Base-by-base conservation (phyloP, 805 yeast genomes). In the Debaryomyces tyrocola region DNA sequence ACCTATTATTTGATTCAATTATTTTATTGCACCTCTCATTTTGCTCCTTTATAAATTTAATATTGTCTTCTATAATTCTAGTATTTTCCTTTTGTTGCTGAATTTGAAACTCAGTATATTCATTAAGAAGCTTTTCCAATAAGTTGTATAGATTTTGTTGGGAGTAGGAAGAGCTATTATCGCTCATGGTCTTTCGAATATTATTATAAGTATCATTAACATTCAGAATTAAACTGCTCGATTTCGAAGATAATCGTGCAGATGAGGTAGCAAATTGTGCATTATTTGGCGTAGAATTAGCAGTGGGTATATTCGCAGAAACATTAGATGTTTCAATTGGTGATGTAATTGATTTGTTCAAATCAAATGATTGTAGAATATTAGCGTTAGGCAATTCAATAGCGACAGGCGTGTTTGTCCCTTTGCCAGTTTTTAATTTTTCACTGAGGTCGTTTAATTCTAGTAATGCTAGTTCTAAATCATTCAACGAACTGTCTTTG, bases 311-410 rank as follows among this genome's bases (percentile, higher is more conserved):
- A 12, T 12, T 14, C n/a, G 33, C 9, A 9, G 18, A 8, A 11
- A 12, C 20, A 35, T 20, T 6, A 3, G 24, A 17, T 4, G 38
- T 17, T 17, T 18, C 24, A 18, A 20, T 35, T 9, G 38, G 24
- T 12, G 24, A 18, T 35, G 33, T 20, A 40, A 27, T 18, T 37
- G 68, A 89, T 37, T 73, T 94, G 11, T 97, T 98, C 1, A 88
- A 96, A 57, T 94, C 98, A 98, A 90, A 91, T 55, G 99, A 94
- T 68, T 91, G 90, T 10, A 95, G 94, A 58, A 81, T 90, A 38
- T 15, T 15, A 12, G 40, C 9, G 20, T 35, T 35, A n/a, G 38
- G 24, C 4, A 35, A 15, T 11, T 17, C 38, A 18, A 39, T 17
- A 3, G 27, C 31, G 9, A 24, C n/a, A 6, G 37, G 40, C 12